A percentile compares a stretch with the other conserved stretches of the same genome.
These are phyloP conservation scores for Adansonia madagascariensis DNA, from an alignment of 441 rosid genomes.

Conservation along the genomic window DNA sequence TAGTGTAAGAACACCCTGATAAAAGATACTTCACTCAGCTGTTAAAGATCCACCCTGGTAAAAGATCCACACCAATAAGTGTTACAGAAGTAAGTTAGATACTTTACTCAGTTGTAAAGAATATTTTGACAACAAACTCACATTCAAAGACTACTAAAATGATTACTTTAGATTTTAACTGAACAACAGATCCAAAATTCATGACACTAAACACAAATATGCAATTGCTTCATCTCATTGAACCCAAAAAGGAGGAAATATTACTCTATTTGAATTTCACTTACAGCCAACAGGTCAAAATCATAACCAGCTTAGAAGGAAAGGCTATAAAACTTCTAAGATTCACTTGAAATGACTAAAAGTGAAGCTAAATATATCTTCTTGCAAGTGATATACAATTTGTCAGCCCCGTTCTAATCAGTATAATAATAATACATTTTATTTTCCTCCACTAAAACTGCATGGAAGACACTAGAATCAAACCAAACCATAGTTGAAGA, in stretches of 20 bases:
- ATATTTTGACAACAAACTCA: background rate
- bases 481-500: background rate
- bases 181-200: background rate
- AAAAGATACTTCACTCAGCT: too few relatives aligned
- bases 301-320: background rate
- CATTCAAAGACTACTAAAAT: background rate
- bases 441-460: background rate
- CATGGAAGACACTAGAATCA: background rate
- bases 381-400: background rate
- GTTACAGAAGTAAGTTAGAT: background rate
- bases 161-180: background rate
- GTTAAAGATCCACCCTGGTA: background rate
- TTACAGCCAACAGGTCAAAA: background rate
- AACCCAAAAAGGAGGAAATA: background rate
- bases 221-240: slow-evolving; percentile 5
- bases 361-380: background rate
- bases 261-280: background rate
- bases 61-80: background rate
- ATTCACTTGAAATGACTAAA: background rate
- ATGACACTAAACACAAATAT: background rate
- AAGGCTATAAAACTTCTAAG: background rate
- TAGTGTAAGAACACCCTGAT: background rate
- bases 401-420: background rate
- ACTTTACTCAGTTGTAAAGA: background rate
- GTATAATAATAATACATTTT: background rate